These are phyloP conservation scores for Tolypocladium sp. DNA, from an alignment of 2,329 filamentous ascomycete species.

Conservation along the genomic window DNA sequence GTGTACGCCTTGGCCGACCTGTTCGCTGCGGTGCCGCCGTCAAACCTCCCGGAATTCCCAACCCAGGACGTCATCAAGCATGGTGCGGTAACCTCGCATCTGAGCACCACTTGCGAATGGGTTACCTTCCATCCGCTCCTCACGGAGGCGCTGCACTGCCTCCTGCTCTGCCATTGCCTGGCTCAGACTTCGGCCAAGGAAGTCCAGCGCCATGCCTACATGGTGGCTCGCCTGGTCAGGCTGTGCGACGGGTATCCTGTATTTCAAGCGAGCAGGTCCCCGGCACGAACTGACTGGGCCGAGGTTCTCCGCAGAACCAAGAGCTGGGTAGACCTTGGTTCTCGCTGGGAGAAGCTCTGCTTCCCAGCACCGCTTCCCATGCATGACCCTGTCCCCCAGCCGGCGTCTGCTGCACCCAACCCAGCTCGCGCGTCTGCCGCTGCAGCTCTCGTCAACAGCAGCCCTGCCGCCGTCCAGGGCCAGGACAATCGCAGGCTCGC, in stretches of 20 bases:
- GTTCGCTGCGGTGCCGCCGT: slow-evolving; percentile 59
- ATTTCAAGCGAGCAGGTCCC: slow-evolving; percentile 63
- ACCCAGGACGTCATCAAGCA: slow-evolving; percentile 25
- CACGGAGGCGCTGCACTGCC: slow-evolving; percentile 66
- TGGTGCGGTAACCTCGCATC: not conserved
- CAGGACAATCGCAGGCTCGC: not conserved
- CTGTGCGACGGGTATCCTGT: slow-evolving; percentile 73
- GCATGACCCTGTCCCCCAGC: slow-evolving; percentile 6
- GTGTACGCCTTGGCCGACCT: slow-evolving; percentile 47
- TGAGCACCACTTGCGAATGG: slow-evolving; percentile 22
- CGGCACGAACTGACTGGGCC: slow-evolving; percentile 71
- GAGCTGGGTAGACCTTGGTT: slow-evolving; percentile 59
- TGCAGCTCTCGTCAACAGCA: slow-evolving; percentile 12
- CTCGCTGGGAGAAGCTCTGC: slow-evolving; percentile 65
- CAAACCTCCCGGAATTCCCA: slow-evolving; percentile 61
- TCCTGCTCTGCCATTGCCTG: slow-evolving; percentile 72
- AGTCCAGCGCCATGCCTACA: slow-evolving; percentile 69
- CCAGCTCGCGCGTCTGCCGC: slow-evolving; percentile 7
- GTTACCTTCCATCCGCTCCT: slow-evolving; percentile 72
- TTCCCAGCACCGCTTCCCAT: slow-evolving; percentile 44
- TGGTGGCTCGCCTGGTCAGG: slow-evolving; percentile 66
- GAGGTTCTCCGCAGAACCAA: slow-evolving; percentile 59
- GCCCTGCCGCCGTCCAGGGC: not conserved
- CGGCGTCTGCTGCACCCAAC: slow-evolving; percentile 7
- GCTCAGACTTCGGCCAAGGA: slow-evolving; percentile 72